Base-by-base conservation (phyloP, 805 yeast species). In the Saturnispora quitensis region DNA sequence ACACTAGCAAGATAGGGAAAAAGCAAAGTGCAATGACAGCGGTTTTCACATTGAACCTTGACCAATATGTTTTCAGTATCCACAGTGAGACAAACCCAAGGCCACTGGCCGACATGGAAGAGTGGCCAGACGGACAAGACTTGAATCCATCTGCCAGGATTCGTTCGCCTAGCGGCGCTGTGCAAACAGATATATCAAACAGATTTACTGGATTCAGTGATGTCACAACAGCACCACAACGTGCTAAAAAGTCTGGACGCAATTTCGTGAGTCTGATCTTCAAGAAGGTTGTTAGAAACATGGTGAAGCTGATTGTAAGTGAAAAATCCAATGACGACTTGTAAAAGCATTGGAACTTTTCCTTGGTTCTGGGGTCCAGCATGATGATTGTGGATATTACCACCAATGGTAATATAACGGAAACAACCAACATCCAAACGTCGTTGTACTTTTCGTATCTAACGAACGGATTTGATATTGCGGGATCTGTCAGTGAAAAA, bases 161-260 rank as follows among this genome's bases (percentile, higher is more conserved):
- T 3, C 50, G 42, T 15, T 56, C 43, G 3, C 73, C 73, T 40
- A 60, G 58, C 5, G 74, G 73, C 9, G 60, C 61, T 2, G 70
- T 55, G 55, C 74, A 70, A 1, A 65, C 55, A 2, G 59, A 57
- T 8, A 58, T 44, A 31, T 61, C 59, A 50, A 58, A 60, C 75
- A 68, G 36, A 13, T 52, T 35, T n/a, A 12, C 71, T 68, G 44
- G 59, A 66, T 47, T 71, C 53, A 42, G 67, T 68, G 50, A 67
- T 58, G 65, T 58, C 0, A 87, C 25, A 3, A 47, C 50, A 52
- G 65, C 63, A 38, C 75, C 69, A 66, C 97, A 90, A 57, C 98
- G 74, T 7, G 85, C 85, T 53, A 91, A 68, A 63, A 89, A 87
- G 68, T 90, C 97, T 0, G 97, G 98, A 58, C 97, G 75, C 50